Evolutionary conservation across 768 basidiomycete genomes (phyloP), one percentile per base, ranked within the genome.

Genomic region (Kwoniella europaea): DNA sequence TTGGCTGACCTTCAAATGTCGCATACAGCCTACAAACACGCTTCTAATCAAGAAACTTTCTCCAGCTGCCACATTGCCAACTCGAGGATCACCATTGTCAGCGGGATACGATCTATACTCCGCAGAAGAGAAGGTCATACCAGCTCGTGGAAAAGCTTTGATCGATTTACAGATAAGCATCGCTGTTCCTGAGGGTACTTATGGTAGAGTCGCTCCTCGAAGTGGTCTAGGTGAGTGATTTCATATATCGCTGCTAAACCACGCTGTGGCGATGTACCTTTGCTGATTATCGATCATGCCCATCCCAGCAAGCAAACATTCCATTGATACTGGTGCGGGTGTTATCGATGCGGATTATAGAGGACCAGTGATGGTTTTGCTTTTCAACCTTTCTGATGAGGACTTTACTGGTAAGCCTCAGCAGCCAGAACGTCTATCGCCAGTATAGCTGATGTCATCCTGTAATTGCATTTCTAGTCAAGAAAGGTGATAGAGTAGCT

Each of bases 271-370:
- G n/a, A 22, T 22, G 24, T 22, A 58, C 59, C 16, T 61, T n/a
- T 12, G 24, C 63, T 63, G 44, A 63, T 56, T 9, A 10, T 29
- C 41, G 16, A n/a, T 52, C 0, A 13, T 29, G 50, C 35, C 22
- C 20, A 12, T 18, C 29, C 10, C 72, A 97, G 97, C 97, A 20
- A 92, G 92, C 16, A 99, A 99, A 82, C 94, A 93, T 83, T 94
- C 93, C 90, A 98, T 98, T 69, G 92, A 95, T 80, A 98, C 96
- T 0, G 97, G 97, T 1, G 97, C 97, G 12, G 97, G 96, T 22
- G 97, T 99, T 7, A 88, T 99, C 62, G 97, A 99, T 73, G 92
- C 93, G 7, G 97, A 99, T 83, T 98, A 99, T 84, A 88, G 97
- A 64, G 97, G 97, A 22, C 86, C 89, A 13, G 88, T 99, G 57